Base-by-base conservation (phyloP, 78 protist species). In the Polysphondylium violaceum region DNA sequence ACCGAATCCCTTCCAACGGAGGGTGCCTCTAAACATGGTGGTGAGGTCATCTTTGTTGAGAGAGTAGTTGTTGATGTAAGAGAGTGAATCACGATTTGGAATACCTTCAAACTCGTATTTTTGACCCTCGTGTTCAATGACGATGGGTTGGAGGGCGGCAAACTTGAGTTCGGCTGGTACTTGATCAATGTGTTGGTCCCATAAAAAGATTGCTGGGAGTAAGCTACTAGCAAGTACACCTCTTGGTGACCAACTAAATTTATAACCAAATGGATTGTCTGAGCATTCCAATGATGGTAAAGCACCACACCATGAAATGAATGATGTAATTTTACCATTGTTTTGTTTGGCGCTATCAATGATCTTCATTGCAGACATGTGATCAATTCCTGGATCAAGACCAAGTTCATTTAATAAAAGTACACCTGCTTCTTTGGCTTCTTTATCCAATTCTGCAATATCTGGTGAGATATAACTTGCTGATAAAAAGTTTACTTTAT, bases 171-270 rank as follows among this genome's bases (percentile, higher is more conserved):
- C 36, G 0, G 85, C 74, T 40, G 93, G 88, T 11, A 93, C 91
- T 8, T 64, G 31, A 43, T 92, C 75, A 47, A 29, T 58, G 4
- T 31, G 58, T n/a, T 67, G 76, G 0, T 93, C 51, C 93, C 92
- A 75, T 44, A 76, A 67, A 63, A 72, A 94, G 12, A 29, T 25
- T 40, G 97, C 89, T 16, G 77, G 33, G 1, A 83, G 63, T 14
- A 31, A n/a, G 1, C 95, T 78, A 0, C 97, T 95, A n/a, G 85
- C 31, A n/a, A 97, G 35, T 4, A 97, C 97, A 35, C 97, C 97
- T 12, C 90, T 40, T 47, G 98, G 98, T 61, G 77, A 43, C 98
- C 98, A 97, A 5, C 89, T 51, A 83, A 97, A 97, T 76, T 97
- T 97, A 92, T 97, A 97, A 1, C 87, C 88, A 77, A 93, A 72